Evolutionary conservation across 2,329 filamentous ascomycete genomes (phyloP).

Genomic region (Epichloe sylvatica): DNA sequence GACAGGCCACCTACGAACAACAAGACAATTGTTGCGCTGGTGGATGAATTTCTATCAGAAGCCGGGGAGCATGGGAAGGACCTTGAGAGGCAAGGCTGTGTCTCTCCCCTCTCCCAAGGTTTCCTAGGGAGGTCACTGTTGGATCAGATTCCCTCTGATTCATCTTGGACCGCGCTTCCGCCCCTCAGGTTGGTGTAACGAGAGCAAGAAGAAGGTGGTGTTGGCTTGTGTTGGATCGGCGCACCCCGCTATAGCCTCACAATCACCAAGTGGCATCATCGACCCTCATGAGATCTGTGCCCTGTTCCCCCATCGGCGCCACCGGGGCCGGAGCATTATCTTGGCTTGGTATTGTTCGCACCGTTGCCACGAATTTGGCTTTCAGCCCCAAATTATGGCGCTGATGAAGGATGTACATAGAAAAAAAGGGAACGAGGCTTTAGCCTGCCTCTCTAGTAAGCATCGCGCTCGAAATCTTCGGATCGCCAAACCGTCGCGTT

Average conservation of each 20-base stretch:
- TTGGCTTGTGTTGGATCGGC: neutral
- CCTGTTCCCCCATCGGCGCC: neutral
- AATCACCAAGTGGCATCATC: neutral
- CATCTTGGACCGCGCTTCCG: neutral
- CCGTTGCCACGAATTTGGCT: neutral
- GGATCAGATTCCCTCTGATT: neutral
- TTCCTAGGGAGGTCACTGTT: too few species aligned
- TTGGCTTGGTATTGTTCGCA: constrained; percentile 1
- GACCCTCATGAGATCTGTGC: constrained; percentile 3
- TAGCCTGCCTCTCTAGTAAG: too few species aligned
- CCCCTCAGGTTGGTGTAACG: neutral
- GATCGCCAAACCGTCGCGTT: constrained; percentile 37
- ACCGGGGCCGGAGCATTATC: neutral
- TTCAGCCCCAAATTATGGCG: neutral
- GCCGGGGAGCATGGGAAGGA: neutral
- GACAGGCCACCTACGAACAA: neutral
- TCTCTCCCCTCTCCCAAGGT: too few species aligned
- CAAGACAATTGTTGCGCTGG: neutral
- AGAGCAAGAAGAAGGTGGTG: too few species aligned
- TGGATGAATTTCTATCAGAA: neutral
- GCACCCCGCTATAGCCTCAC: neutral
- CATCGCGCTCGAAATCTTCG: neutral
- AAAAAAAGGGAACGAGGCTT: too few species aligned
- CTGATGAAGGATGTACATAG: neutral
- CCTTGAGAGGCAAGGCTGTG: too few species aligned